Percentiles rank a stretch among this genome's conserved stretches.
Evolutionary conservation across 495 filamentous ascomycete genomes (phyloP).

Genomic region (Peziza echinospora): DNA sequence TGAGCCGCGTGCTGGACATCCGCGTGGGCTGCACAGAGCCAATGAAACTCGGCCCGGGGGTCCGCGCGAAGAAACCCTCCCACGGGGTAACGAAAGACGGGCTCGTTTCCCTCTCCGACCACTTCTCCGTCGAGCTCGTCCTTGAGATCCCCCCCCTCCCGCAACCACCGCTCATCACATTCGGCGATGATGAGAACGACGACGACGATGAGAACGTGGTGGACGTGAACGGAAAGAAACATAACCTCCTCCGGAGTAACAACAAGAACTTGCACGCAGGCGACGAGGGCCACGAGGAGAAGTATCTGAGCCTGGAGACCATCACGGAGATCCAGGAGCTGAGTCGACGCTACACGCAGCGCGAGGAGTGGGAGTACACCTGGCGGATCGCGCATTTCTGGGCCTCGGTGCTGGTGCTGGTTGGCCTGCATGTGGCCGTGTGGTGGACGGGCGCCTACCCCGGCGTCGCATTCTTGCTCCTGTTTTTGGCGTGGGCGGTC

Average conservation of each 20-base stretch:
- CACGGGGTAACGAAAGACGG: conserved; percentile 47
- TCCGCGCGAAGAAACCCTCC: conserved; percentile 12
- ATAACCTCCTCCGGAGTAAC: conserved; percentile 16
- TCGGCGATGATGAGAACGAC: conserved; percentile 4
- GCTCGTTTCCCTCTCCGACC: conserved; percentile 70
- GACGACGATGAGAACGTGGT: conserved; percentile 5
- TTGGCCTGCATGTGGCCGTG: conserved; percentile 53
- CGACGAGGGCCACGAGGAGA: conserved; percentile 10
- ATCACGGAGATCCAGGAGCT: conserved; percentile 57
- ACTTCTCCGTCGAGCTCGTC: conserved; percentile 65
- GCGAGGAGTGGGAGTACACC: conserved; percentile 46
- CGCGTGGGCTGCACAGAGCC: conserved; percentile 57
- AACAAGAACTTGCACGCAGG: conserved; percentile 7
- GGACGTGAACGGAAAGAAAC: conserved; percentile 6
- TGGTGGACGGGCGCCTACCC: conserved; percentile 77
- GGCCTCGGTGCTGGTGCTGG: conserved; percentile 36
- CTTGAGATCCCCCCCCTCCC: conserved; percentile 21
- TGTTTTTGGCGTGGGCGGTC: conserved; percentile 54
- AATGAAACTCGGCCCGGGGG: conserved; percentile 16
- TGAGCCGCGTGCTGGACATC: conserved; percentile 45
- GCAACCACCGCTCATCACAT: conserved; percentile 3
- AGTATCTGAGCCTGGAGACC: conserved; percentile 27
- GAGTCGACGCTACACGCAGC: conserved; percentile 38
- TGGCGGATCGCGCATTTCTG: conserved; percentile 54
- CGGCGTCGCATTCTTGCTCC: conserved; percentile 59